These are phyloP conservation scores for Candida lessepsii DNA, from an alignment of 805 yeast species.

Conservation along the genomic window DNA sequence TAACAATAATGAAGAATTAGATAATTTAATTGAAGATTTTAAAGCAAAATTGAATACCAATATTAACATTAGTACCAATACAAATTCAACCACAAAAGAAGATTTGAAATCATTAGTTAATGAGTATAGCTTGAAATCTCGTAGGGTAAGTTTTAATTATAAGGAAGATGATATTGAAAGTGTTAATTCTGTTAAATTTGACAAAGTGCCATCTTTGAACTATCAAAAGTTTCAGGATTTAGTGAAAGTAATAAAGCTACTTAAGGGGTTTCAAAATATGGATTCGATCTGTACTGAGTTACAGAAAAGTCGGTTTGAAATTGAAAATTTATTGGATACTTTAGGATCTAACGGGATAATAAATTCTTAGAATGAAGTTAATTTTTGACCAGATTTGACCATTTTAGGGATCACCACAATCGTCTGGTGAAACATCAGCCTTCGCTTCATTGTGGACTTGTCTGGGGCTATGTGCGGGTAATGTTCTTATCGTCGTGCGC, in stretches of 20 bases:
- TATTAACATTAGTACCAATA: constrained; percentile 9
- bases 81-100: neutral
- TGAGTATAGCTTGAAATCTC: constrained; percentile 17
- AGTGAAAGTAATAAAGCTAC: constrained; percentile 38
- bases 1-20: constrained; percentile 19
- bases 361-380: constrained; percentile 23
- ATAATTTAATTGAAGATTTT: constrained; percentile 17
- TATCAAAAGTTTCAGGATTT: constrained; percentile 27
- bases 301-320: constrained; percentile 52
- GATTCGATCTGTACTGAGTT: constrained; percentile 73
- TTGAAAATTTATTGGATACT: constrained; percentile 45
- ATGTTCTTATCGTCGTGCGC: neutral
- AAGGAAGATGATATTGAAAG: constrained; percentile 13
- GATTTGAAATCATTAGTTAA: constrained; percentile 21
- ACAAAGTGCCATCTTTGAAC: constrained; percentile 9
- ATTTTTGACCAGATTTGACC: neutral
- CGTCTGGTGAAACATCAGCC: no score
- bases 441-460: no score
- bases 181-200: neutral
- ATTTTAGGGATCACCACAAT: no score
- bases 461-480: constrained; percentile 1
- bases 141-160: constrained; percentile 36
- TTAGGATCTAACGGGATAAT: constrained; percentile 37
- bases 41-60: constrained; percentile 11
- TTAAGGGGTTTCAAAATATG: constrained; percentile 53